Percentiles rank a stretch among this genome's conserved stretches.
Conservation (phyloP, 345 rosid species). For the Eucalyptus pauciflora region DNA sequence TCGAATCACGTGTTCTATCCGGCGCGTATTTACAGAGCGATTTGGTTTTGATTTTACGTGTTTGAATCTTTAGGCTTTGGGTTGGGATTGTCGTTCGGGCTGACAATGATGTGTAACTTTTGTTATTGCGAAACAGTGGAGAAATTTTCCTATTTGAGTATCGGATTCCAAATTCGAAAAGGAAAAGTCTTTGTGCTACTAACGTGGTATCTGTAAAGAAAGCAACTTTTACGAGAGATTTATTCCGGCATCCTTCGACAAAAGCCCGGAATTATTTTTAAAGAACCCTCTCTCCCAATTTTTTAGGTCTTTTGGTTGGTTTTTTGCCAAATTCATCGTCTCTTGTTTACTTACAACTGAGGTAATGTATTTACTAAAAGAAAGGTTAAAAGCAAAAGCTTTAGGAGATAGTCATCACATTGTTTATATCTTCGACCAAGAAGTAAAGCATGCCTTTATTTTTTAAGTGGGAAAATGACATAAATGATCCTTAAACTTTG, state of each 20-base stretch:
- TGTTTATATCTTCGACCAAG: background rate
- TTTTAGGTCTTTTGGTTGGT: background rate
- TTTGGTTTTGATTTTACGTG: background rate
- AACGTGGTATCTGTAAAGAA: background rate
- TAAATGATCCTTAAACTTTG: too few species aligned
- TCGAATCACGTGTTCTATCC: background rate
- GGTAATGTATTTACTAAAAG: background rate
- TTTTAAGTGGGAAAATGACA: background rate
- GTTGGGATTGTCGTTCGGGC: fast-evolving
- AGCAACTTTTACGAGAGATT: background rate
- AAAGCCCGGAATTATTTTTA: background rate
- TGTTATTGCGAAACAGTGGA: background rate
- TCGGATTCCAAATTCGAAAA: background rate
- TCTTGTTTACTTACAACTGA: background rate
- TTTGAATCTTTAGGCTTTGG: background rate
- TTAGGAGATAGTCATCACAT: background rate
- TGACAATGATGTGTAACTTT: background rate
- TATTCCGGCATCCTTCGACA: too few species aligned
- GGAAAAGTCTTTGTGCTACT: background rate
- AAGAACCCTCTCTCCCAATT: background rate
- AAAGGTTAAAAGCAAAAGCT: background rate
- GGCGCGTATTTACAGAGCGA: background rate
- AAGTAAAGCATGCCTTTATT: background rate
- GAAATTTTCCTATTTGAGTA: background rate
- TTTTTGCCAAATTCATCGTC: background rate